These are phyloP conservation scores for Pseudogymnoascus sp. DNA, from an alignment of 2,329 filamentous ascomycete species.

Conservation along the genomic window DNA sequence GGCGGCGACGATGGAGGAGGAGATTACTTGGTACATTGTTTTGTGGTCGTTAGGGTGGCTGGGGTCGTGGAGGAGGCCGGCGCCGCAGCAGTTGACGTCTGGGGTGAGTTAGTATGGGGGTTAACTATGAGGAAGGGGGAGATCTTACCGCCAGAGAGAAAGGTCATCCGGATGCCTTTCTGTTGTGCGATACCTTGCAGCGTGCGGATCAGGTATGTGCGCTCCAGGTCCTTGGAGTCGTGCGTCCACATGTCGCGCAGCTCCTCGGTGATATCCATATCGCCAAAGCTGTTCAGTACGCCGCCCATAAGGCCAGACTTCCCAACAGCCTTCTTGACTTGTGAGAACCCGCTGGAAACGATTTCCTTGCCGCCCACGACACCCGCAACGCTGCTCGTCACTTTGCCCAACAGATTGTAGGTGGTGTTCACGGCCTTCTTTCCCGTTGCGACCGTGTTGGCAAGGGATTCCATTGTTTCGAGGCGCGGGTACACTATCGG, in stretches of 20 bases:
- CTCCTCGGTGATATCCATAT: slow-evolving; percentile 90
- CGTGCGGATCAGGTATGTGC: slow-evolving; percentile 92
- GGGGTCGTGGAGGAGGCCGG: slow-evolving; percentile 90
- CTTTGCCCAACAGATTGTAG: slow-evolving; percentile 92
- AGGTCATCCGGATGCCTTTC: slow-evolving; percentile 94
- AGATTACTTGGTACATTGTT: slow-evolving; percentile 98
- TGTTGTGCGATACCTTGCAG: slow-evolving; percentile 92
- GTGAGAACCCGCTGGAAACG: slow-evolving; percentile 85
- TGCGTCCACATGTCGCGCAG: slow-evolving; percentile 97
- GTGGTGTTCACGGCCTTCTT: slow-evolving; percentile 96
- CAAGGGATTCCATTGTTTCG: slow-evolving; percentile 84
- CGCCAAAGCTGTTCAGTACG: slow-evolving; percentile 91
- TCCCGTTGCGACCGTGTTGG: slow-evolving; percentile 83
- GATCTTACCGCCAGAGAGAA: slow-evolving; percentile 72
- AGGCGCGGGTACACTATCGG: slow-evolving; percentile 85
- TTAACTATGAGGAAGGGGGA: background rate
- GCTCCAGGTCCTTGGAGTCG: slow-evolving; percentile 92
- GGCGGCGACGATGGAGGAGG: slow-evolving; percentile 83
- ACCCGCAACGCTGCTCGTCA: slow-evolving; percentile 89
- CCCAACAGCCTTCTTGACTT: slow-evolving; percentile 93
- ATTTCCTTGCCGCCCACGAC: slow-evolving; percentile 92
- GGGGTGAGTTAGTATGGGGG: background rate
- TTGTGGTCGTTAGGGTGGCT: slow-evolving; percentile 89
- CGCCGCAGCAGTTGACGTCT: slow-evolving; percentile 85
- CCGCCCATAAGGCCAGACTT: slow-evolving; percentile 94